Evolutionary conservation across 306 rosid genomes (phyloP).

Genomic region (Abrus pulchellus): DNA sequence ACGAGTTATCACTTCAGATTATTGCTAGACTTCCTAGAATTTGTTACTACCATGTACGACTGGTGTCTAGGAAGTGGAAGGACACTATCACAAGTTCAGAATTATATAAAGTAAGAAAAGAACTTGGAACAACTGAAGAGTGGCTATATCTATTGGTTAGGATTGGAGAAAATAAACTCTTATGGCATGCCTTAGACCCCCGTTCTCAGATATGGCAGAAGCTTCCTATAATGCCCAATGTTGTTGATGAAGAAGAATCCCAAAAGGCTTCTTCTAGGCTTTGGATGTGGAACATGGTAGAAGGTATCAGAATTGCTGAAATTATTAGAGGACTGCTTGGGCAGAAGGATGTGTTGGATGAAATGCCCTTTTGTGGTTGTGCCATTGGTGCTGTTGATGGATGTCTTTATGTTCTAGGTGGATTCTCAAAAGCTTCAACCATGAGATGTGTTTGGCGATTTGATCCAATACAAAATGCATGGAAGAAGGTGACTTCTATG

Average conservation of each 20-base stretch:
- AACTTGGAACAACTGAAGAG: constrained; percentile 77
- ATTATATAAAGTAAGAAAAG: constrained; percentile 72
- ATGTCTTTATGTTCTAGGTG: constrained; percentile 84
- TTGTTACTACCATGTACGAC: constrained; percentile 58
- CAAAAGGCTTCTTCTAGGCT: constrained; percentile 58
- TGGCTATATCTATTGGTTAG: constrained; percentile 80
- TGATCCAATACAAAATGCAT: constrained; percentile 66
- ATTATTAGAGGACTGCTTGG: constrained; percentile 75
- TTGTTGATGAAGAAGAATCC: constrained; percentile 58
- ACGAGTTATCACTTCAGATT: constrained; percentile 83
- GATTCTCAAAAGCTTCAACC: constrained; percentile 75
- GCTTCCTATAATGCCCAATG: constrained; percentile 74
- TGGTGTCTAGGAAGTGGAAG: constrained; percentile 83
- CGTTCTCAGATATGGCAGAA: constrained; percentile 73
- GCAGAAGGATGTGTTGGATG: constrained; percentile 66
- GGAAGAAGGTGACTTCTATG: constrained; percentile 79
- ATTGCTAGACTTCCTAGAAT: constrained; percentile 80
- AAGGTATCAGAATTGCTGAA: constrained; percentile 67
- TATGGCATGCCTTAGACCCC: constrained; percentile 83
- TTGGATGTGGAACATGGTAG: constrained; percentile 77
- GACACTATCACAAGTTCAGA: constrained; percentile 62
- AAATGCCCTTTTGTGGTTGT: constrained; percentile 86
- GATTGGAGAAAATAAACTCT: constrained; percentile 64
- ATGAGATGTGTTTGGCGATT: constrained; percentile 79
- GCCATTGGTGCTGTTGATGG: constrained; percentile 79